Conservation (phyloP, 2,329 filamentous ascomycete species). For the Diaporthe helianthi region DNA sequence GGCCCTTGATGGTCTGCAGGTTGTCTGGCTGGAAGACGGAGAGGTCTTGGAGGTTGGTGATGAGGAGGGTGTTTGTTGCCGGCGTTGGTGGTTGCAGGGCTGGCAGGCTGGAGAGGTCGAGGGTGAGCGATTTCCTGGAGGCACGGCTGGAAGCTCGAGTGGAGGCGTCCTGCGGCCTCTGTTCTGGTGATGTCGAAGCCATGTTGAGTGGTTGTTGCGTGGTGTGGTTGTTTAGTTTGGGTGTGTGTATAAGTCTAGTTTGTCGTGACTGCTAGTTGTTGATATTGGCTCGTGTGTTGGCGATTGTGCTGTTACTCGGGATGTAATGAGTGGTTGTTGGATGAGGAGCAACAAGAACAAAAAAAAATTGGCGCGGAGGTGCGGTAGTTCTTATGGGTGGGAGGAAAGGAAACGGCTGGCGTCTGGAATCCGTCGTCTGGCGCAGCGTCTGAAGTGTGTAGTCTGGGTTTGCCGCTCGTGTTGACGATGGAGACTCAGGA, state of each 20-base stretch:
- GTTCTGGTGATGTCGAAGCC: conserved; percentile 34
- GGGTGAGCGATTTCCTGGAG: conserved; percentile 62
- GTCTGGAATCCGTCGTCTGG: conserved; percentile 2
- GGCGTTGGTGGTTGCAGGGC: conserved; percentile 74
- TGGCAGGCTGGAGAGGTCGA: conserved; percentile 78
- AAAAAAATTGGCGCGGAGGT: not conserved
- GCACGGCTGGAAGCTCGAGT: conserved; percentile 55
- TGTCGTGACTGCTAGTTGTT: not conserved
- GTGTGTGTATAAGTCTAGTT: conserved; percentile 5
- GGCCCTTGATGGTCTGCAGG: conserved; percentile 74
- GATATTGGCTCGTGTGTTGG: not conserved
- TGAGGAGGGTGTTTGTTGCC: conserved; percentile 82
- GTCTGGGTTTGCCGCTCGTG: conserved; percentile 22
- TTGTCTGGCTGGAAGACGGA: conserved; percentile 79
- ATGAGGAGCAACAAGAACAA: not conserved
- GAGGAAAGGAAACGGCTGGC: conserved; percentile 3
- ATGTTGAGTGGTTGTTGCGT: conserved; percentile 25
- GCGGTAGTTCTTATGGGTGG: conserved; percentile 25
- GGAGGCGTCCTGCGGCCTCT: conserved; percentile 41
- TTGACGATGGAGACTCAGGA: conserved; percentile 20
- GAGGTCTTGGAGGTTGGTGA: conserved; percentile 78
- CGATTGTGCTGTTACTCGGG: not conserved
- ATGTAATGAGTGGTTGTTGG: not conserved
- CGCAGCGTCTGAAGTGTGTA: conserved; percentile 9
- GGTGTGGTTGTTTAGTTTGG: not conserved